These are phyloP conservation scores for Aspergillus vadensis DNA, from an alignment of 2,329 filamentous ascomycete species.

Conservation along the genomic window DNA sequence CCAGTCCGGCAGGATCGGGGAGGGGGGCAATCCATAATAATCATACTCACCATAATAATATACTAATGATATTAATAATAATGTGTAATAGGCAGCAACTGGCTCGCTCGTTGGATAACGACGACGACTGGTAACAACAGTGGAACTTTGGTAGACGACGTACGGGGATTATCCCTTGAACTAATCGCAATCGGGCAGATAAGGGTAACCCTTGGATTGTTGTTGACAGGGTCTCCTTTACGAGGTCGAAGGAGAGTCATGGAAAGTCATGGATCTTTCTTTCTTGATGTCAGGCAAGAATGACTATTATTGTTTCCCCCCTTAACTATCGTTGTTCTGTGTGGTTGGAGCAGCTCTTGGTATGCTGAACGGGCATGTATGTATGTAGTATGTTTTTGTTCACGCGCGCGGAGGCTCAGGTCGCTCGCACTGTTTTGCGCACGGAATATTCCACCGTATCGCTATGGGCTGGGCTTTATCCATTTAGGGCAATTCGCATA, in stretches of 20 bases:
- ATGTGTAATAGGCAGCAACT: constrained; percentile 44
- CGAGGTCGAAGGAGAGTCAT: not conserved
- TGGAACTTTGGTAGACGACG: not conserved
- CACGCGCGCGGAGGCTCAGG: not conserved
- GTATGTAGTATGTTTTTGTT: not conserved
- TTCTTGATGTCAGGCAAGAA: no score
- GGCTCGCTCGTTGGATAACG: not conserved
- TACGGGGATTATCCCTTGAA: not conserved
- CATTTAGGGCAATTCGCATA: constrained; percentile 7
- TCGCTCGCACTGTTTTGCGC: not conserved
- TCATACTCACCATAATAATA: not conserved
- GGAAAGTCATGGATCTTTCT: not conserved
- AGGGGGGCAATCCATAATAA: not conserved
- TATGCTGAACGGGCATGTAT: not conserved
- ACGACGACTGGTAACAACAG: not conserved
- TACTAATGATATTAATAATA: constrained; percentile 57
- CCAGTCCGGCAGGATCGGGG: constrained; percentile 27
- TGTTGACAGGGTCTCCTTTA: not conserved
- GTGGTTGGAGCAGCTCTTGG: not conserved
- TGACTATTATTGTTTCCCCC: no score
- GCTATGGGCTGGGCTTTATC: constrained; percentile 4
- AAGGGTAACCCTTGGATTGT: not conserved
- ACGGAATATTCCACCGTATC: not conserved
- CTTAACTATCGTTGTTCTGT: not conserved
- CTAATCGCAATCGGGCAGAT: not conserved